A percentile compares a stretch with the other conserved stretches of the same genome.
Evolutionary conservation across 768 basidiomycete genomes (phyloP).

Genomic region (Suillus ampliporus): DNA sequence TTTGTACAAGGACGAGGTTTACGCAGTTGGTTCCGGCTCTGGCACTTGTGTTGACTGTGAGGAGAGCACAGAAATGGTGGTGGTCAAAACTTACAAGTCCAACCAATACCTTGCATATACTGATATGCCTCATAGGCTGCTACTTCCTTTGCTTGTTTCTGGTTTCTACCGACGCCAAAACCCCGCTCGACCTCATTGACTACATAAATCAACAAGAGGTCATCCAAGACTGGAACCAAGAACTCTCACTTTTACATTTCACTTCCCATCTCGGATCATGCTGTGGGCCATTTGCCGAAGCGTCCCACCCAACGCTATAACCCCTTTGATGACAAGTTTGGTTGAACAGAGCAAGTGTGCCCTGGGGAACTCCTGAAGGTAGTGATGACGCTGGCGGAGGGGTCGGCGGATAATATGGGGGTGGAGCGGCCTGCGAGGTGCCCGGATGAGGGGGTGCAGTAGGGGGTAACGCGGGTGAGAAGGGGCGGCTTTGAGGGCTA

Average conservation of each 20-base stretch:
- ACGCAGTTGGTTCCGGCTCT: conserved; percentile 2
- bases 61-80: neutral
- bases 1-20: neutral
- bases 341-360: conserved; percentile 47
- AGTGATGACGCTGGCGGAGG: conserved; percentile 16
- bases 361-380: conserved; percentile 43
- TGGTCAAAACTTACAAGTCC: conserved; percentile 41
- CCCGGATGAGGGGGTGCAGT: conserved; percentile 12
- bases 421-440: conserved; percentile 17
- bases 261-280: conserved; percentile 66
- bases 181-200: conserved; percentile 59
- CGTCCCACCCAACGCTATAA: conserved; percentile 49
- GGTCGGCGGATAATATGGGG: conserved; percentile 28
- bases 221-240: neutral
- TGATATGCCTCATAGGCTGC: conserved; percentile 63
- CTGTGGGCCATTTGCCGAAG: conserved; percentile 51
- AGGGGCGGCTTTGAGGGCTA: conserved; percentile 13
- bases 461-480: conserved; percentile 28
- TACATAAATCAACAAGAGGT: conserved; percentile 27
- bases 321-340: conserved; percentile 57
- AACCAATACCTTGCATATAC: conserved; percentile 45
- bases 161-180: conserved; percentile 57
- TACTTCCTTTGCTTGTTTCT: conserved; percentile 69
- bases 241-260: conserved; percentile 52
- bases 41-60: conserved; percentile 1